phyloP scores from a whole-genome alignment of 164 flowering plant species.

The Umbellularia californica region DNA sequence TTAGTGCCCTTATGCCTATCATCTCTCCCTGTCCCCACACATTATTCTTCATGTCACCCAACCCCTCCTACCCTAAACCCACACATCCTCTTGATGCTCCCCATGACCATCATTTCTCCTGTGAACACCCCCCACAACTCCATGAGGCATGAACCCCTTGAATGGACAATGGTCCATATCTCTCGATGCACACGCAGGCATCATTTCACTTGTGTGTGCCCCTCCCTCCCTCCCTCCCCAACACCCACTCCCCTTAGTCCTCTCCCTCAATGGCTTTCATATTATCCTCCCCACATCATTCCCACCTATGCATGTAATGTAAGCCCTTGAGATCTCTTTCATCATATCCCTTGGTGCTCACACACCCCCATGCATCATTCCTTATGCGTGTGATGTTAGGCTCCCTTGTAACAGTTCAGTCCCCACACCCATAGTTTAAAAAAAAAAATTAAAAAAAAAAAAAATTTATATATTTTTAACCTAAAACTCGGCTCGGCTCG shows the following conservation, averaged over 20 bases:
- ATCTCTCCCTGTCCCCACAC: constrained; percentile 6
- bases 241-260: not conserved
- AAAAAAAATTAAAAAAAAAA: too few species aligned
- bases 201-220: constrained; percentile 12
- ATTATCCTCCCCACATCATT: not conserved
- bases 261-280: not conserved
- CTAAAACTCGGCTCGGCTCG: too few species aligned
- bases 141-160: not conserved
- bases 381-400: not conserved
- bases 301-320: not conserved
- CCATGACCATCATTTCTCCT: constrained; percentile 12
- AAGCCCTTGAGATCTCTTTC: constrained; percentile 3
- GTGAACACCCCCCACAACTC: not conserved
- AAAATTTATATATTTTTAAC: too few species aligned
- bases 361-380: constrained; percentile 12
- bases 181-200: constrained; percentile 13
- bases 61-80: not conserved
- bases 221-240: not conserved
- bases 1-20: constrained; percentile 9
- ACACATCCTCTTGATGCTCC: not conserved
- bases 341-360: constrained; percentile 13
- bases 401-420: not conserved
- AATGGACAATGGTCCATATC: constrained; percentile 4
- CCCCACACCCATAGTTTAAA: not conserved
- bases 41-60: constrained; percentile 4